Base-by-base conservation (phyloP, 2,329 filamentous ascomycete genomes). In the Aspergillus novoparasiticus region DNA sequence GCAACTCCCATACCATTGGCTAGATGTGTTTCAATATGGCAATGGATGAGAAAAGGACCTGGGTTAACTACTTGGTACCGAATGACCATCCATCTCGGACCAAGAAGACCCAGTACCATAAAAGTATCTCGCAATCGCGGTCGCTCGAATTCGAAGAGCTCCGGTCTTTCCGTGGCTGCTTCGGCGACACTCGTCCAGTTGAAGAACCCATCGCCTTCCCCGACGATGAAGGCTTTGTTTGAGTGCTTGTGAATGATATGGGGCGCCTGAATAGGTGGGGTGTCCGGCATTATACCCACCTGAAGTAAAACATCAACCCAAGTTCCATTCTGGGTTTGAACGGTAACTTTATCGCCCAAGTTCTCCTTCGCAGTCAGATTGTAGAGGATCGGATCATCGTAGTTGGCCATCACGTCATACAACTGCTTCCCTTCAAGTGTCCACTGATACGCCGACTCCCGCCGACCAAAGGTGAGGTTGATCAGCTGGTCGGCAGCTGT, bases 221-320 rank as follows among this genome's bases (percentile, higher is more conserved):
- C 82, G 46, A 84, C 76, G 30, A 82, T 72, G 58, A 76, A 83
- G 3, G 67, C 77, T 61, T 81, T 82, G 64, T 81, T 81, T 34
- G 76, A 77, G 60, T 83, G 81, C 69, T 84, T 84, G 71, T 84
- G 82, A 54, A 84, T 81, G 0, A 79, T 75, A 61, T 84, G 82
- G 0, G 79, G 73, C 3, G 75, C 73, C 50, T 80, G 73, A 28
- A 65, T 62, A 34, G 69, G 60, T 16, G 68, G 59, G 1, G 69
- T 69, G 23, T 69, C 61, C 14, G 66, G 64, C 45, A 71, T 67
- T 9, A 66, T 58, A 2, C 67, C 70, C 8, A 76, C 67, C 53
- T 76, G 70, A 34, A 79, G 67, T 34, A 79, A 64, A 2, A 80
- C 50, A 57, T 81, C 78, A 2, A 80, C 75, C 78, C 77, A 80